Evolutionary conservation across 352 stramenopile species (phyloP).

Genomic region (Pythium periplocum): DNA sequence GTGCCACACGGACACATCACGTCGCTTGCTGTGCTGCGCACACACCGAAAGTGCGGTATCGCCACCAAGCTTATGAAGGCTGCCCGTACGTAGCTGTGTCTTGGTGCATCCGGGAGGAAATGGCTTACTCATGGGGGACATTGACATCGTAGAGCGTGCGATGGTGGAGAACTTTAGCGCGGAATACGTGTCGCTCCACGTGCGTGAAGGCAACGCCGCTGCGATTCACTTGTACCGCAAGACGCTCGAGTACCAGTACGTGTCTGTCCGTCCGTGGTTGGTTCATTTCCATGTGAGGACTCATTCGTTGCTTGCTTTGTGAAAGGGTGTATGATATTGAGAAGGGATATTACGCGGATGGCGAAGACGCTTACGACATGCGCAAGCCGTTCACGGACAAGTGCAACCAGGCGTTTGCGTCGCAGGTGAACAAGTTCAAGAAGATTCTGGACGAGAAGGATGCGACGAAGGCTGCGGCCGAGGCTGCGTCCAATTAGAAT

Average conservation of each 20-base stretch:
- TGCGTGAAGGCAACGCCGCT: constrained; percentile 96
- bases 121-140: not conserved
- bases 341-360: constrained; percentile 99
- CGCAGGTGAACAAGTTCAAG: constrained; percentile 78
- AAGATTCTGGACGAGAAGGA: constrained; percentile 77
- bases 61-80: constrained; percentile 98
- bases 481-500: constrained; percentile 13
- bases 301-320: too few relatives aligned
- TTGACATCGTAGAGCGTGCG: constrained; percentile 53
- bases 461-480: constrained; percentile 7
- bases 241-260: constrained; percentile 96
- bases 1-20: constrained; percentile 95
- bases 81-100: constrained; percentile 47
- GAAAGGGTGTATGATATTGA: constrained; percentile 96
- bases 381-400: constrained; percentile 92
- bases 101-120: not conserved
- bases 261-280: not conserved
- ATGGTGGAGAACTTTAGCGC: constrained; percentile 98
- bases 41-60: constrained; percentile 96
- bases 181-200: constrained; percentile 98
- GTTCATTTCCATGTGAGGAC: too few relatives aligned
- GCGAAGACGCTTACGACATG: constrained; percentile 99
- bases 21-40: constrained; percentile 96
- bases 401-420: constrained; percentile 82
- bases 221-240: constrained; percentile 98